phyloP scores from a whole-genome alignment of 768 basidiomycete genomes.

The Asterophora parasitica region DNA sequence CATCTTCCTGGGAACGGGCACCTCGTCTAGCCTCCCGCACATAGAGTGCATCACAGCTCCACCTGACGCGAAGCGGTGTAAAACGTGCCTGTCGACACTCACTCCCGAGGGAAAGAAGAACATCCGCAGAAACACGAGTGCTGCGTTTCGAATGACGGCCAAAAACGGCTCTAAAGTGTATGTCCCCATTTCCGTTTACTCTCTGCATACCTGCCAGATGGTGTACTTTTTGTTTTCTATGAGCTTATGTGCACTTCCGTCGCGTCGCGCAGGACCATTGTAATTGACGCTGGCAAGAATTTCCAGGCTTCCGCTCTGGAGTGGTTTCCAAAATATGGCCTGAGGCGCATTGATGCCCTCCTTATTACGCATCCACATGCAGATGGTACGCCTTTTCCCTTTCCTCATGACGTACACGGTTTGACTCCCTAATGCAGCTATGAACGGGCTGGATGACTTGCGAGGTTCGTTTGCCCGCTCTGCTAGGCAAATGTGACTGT shows the following conservation, averaged over 20 bases:
- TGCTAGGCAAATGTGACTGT: not conserved
- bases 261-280: constrained; percentile 51
- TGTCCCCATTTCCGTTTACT: constrained; percentile 22
- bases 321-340: constrained; percentile 62
- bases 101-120: constrained; percentile 77
- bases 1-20: constrained; percentile 82
- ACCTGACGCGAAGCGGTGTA: constrained; percentile 44
- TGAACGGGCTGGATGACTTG: constrained; percentile 88
- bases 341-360: constrained; percentile 54
- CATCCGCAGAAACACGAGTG: constrained; percentile 78
- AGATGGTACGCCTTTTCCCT: constrained; percentile 41
- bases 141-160: constrained; percentile 48
- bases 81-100: constrained; percentile 64
- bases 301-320: constrained; percentile 53
- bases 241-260: constrained; percentile 10
- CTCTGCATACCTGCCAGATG: not conserved
- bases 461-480: constrained; percentile 45
- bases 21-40: constrained; percentile 67
- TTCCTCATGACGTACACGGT: not conserved
- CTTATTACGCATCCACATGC: constrained; percentile 88
- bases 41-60: constrained; percentile 73
- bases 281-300: constrained; percentile 84
- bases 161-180: constrained; percentile 45
- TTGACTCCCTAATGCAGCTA: constrained; percentile 39
- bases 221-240: not conserved